Evolutionary conservation across 208 protist species (phyloP), one percentile per base, ranked within the genome.

Genomic region (Crithidia expoeki): DNA sequence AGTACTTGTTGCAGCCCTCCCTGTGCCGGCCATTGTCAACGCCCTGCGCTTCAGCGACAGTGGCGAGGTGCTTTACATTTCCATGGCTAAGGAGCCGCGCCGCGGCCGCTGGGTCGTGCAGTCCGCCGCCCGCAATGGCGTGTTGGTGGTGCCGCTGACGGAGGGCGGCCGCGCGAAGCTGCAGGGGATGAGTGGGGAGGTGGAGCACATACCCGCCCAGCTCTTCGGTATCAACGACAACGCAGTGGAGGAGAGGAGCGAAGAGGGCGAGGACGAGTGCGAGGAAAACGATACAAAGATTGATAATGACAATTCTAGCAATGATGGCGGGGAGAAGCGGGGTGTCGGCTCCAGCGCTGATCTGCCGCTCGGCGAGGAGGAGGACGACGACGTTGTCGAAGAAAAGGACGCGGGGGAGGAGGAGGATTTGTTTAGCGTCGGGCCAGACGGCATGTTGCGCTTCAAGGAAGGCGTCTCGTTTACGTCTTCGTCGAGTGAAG

Each of bases 61-160:
- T 59, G 87, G 81, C 4, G 79, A 86, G 49, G 66, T 75, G 9
- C 81, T 94, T 3, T 53, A 85, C 60, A 65, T 94, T 25, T 84
- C 77, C 11, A 83, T 79, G 72, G 80, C 81, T 27, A 95, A 95
- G 69, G 90, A 97, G 74, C 87, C 89, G 17, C 80, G 93, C 10
- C 80, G 83, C 2, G 93, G 93, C 1, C 90, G 93, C 9, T 97
- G 93, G 91, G 84, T 94, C 12, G 88, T 94, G 72, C 79, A 80
- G 44, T 74, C 79, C n/a, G 51, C 61, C 19, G 85, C 90, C n/a
- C 79, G 85, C 30, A 97, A 97, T 66, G 75, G 79, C 17, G 88
- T 91, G 19, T 76, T 78, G 52, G 80, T 97, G 34, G 71, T 96
- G 53, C 93, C 93, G 21, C 84, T 97, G 25, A 88, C 83, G 51